Evolutionary conservation across 768 basidiomycete genomes (phyloP), one percentile per base, ranked within the genome.

Genomic region (Psilocybe cubensis): DNA sequence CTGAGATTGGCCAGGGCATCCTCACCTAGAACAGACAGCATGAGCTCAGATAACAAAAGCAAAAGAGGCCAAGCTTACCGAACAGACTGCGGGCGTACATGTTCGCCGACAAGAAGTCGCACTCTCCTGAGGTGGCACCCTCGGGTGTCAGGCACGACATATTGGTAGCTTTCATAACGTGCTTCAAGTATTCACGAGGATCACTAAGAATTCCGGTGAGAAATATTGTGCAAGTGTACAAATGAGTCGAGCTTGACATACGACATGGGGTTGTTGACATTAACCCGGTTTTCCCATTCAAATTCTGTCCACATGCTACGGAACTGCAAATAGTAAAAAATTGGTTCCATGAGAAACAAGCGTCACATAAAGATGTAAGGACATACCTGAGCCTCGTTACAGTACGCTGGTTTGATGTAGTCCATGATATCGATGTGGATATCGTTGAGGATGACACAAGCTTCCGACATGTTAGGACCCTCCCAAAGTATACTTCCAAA

Each of bases 251-350:
- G 56, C 35, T 42, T 57, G 44, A 84, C 91, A 65, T 75, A 92
- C 90, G 88, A 83, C 72, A 96, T 85, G 21, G 85, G 74, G 44
- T 88, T 91, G 62, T 87, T 88, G 53, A 98, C 92, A 68, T 98
- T 98, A 54, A 98, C 96, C 65, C 96, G 85, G 76, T 99, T 99
- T 82, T 99, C 96, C 96, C 96, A 99, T 72, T 99, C 96, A 67
- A 99, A 99, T 73, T 98, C 97, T 24, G 96, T 99, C 96, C 96
- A 97, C 94, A 96, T 96, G 72, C 86, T 92, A 28, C 96, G 86
- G 86, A 96, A 96, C 91, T 96, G 46, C 12, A 27, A 60, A 17
- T n/a, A 31, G 17, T 12, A 31, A 21, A 43, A 29, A 46, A 18
- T 10, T 24, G 23, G n/a, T 1, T 9, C 20, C 14, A 20, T 23